phyloP scores from a whole-genome alignment of 164 flowering plant species.

The Berberis thunbergii region DNA sequence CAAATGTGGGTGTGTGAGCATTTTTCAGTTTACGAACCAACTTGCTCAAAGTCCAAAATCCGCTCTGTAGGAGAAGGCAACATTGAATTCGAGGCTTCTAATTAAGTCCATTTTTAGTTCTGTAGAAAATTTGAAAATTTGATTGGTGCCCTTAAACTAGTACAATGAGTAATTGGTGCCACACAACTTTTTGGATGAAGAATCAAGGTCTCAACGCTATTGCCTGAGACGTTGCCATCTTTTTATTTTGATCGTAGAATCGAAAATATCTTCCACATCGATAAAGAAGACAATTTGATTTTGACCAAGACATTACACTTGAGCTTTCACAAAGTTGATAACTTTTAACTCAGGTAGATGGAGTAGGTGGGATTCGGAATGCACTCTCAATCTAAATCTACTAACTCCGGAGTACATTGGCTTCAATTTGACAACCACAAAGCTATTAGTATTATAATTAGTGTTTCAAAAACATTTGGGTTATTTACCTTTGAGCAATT shows the following conservation, averaged over 20 bases:
- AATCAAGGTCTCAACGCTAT: conserved; percentile 13
- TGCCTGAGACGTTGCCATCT: conserved; percentile 22
- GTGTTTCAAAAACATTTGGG: too few relatives aligned
- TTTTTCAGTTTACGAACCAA: conserved; percentile 13
- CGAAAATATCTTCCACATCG: conserved; percentile 28
- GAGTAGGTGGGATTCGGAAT: too few relatives aligned
- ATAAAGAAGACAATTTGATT: conserved; percentile 33
- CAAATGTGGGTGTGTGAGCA: conserved; percentile 32
- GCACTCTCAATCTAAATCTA: too few relatives aligned
- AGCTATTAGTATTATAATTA: too few relatives aligned
- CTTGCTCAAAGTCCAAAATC: conserved; percentile 14
- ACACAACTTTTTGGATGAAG: conserved; percentile 9
- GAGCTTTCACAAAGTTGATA: too few relatives aligned
- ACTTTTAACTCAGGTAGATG: too few relatives aligned
- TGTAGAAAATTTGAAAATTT: conserved; percentile 15
- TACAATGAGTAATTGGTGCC: neutral
- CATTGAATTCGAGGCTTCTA: neutral
- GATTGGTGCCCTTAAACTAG: conserved; percentile 23
- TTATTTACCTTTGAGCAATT: too few relatives aligned
- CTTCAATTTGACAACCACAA: too few relatives aligned
- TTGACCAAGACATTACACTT: too few relatives aligned
- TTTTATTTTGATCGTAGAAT: conserved; percentile 17
- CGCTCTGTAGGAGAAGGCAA: conserved; percentile 17
- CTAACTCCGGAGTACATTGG: too few relatives aligned
- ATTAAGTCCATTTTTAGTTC: conserved; percentile 5